Evolutionary conservation across 495 filamentous ascomycete species (phyloP).

Genomic region (Penicillium longicatenatum): DNA sequence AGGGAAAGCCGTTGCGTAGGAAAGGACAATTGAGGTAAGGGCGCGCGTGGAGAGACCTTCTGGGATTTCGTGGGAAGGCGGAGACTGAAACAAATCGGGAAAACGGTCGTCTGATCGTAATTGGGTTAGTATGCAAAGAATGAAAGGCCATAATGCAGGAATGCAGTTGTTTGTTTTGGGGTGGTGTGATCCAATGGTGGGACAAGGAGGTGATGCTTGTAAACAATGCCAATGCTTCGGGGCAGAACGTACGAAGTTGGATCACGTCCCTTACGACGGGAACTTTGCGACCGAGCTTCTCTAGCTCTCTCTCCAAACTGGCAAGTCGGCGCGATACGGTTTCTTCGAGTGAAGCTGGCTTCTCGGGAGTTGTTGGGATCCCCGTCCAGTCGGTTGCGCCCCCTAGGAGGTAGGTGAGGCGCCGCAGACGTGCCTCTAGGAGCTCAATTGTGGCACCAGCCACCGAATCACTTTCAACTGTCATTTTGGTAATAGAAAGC

Average conservation of each 20-base stretch:
- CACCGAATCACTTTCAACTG: constrained; percentile 40
- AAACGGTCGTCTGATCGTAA: constrained; percentile 51
- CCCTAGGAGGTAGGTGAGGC: constrained; percentile 73
- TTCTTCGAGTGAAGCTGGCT: constrained; percentile 41
- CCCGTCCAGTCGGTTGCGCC: constrained; percentile 54
- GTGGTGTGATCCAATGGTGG: neutral
- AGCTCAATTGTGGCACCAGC: constrained; percentile 66
- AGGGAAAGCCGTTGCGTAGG: constrained; percentile 72
- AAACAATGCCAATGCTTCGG: neutral
- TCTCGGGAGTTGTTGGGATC: constrained; percentile 41
- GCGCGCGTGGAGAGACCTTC: constrained; percentile 46
- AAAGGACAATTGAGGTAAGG: constrained; percentile 67
- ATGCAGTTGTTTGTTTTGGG: neutral
- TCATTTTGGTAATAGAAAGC: constrained; percentile 26
- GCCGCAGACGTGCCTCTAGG: constrained; percentile 72
- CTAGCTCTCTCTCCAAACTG: constrained; percentile 62
- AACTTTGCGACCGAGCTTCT: constrained; percentile 47
- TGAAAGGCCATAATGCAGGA: neutral
- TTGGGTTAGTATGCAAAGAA: neutral
- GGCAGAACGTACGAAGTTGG: constrained; percentile 39
- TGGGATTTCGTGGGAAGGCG: constrained; percentile 38
- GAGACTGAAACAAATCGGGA: constrained; percentile 59
- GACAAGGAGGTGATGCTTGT: neutral
- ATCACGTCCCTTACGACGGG: constrained; percentile 55
- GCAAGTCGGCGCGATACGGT: constrained; percentile 58